Percentiles rank a stretch among this genome's conserved stretches.
Conservation (phyloP, 2,329 filamentous ascomycete species). For the Exutisphaerella laricina region DNA sequence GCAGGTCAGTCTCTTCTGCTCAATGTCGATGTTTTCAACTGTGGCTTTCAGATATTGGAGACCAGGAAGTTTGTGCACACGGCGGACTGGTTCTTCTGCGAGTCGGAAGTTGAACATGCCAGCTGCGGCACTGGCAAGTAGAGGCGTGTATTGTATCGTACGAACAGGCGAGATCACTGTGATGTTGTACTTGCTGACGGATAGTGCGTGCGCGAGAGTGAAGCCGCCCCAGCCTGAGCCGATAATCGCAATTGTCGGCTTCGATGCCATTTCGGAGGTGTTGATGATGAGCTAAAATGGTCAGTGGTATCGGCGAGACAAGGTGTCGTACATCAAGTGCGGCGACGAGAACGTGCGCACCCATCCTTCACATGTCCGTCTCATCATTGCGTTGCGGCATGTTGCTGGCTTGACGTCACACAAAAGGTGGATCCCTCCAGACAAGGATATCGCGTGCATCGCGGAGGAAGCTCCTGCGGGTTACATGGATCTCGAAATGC, state of each 20-base stretch:
- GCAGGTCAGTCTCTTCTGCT: constrained; percentile 28
- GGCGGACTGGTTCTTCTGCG: constrained; percentile 41
- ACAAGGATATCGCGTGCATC: neutral
- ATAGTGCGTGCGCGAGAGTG: constrained; percentile 34
- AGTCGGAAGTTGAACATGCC: constrained; percentile 43
- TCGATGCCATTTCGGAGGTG: constrained; percentile 3
- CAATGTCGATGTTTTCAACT: constrained; percentile 37
- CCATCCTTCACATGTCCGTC: neutral
- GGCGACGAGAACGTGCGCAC: too few relatives aligned
- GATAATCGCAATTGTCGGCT: constrained; percentile 6
- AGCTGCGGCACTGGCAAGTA: constrained; percentile 41
- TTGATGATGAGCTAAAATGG: neutral
- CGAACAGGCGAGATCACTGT: constrained; percentile 40
- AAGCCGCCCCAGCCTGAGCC: constrained; percentile 32
- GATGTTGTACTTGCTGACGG: constrained; percentile 35
- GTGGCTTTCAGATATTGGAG: constrained; percentile 29
- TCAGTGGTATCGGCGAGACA: neutral
- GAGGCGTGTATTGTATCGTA: constrained; percentile 42
- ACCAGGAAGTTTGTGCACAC: constrained; percentile 34
- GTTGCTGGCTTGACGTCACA: constrained; percentile 6
- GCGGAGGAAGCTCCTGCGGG: too few relatives aligned
- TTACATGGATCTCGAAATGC: too few relatives aligned
- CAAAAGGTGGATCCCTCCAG: neutral
- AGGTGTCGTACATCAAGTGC: too few relatives aligned
- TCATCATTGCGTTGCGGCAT: neutral